phyloP scores from a whole-genome alignment of 495 filamentous ascomycete genomes.

The Aspergillus coremiiformis region DNA sequence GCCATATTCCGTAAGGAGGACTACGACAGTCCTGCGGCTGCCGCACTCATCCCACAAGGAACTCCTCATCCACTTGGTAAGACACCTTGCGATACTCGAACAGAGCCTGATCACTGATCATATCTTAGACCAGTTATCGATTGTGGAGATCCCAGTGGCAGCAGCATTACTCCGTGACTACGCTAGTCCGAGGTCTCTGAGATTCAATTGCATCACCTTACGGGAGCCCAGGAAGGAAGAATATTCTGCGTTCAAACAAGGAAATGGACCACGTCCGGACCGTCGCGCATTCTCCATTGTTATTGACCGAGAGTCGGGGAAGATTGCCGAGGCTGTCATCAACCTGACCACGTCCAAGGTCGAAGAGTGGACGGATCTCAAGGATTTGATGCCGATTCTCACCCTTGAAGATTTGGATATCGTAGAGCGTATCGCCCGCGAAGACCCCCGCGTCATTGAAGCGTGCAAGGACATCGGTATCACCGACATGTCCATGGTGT shows the following conservation, averaged over 20 bases:
- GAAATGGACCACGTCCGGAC: slow-evolving; percentile 36
- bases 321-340: slow-evolving; percentile 67
- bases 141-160: background rate
- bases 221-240: slow-evolving; percentile 74
- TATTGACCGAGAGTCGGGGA: slow-evolving; percentile 19
- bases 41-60: background rate
- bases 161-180: slow-evolving; percentile 25
- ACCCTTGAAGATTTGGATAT: slow-evolving; percentile 81
- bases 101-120: background rate
- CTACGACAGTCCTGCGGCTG: background rate
- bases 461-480: slow-evolving; percentile 79
- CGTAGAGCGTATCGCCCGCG: slow-evolving; percentile 66
- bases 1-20: background rate
- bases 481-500: slow-evolving; percentile 79
- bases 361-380: slow-evolving; percentile 59
- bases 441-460: slow-evolving; percentile 75
- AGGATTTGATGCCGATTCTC: slow-evolving; percentile 74
- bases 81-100: background rate
- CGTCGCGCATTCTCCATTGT: slow-evolving; percentile 32
- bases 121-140: background rate
- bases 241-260: slow-evolving; percentile 64
- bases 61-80: background rate
- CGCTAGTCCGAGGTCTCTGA: slow-evolving; percentile 36
- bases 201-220: slow-evolving; percentile 79
- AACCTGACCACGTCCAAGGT: slow-evolving; percentile 65